Evolutionary conservation across 2,329 filamentous ascomycete genomes (phyloP).

Genomic region (Parastagonospora avenae): DNA sequence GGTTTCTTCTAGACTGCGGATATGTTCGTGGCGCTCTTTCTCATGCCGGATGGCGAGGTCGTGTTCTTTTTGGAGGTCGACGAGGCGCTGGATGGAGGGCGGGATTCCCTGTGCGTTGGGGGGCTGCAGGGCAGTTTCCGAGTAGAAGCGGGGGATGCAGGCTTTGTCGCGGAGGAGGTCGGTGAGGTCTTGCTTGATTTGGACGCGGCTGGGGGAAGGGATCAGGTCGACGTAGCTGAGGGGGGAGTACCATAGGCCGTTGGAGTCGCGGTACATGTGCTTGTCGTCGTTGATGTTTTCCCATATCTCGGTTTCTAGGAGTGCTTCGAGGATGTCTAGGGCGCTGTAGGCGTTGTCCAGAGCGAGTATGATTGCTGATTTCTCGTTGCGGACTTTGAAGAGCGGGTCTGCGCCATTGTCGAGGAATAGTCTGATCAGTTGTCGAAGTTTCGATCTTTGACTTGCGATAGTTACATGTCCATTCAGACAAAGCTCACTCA

Average conservation of each 20-base stretch:
- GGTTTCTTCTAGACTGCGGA: constrained; percentile 34
- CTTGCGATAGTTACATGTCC: constrained; percentile 52
- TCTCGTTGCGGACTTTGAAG: constrained; percentile 60
- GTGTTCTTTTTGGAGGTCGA: constrained; percentile 40
- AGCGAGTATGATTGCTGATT: constrained; percentile 64
- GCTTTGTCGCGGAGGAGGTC: constrained; percentile 42
- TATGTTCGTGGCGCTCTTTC: constrained; percentile 33
- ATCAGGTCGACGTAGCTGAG: constrained; percentile 63
- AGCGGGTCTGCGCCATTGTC: constrained; percentile 62
- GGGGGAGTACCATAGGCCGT: constrained; percentile 65
- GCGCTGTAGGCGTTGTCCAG: constrained; percentile 62
- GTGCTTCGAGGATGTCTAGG: constrained; percentile 59
- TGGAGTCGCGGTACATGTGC: constrained; percentile 50
- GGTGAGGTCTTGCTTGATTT: constrained; percentile 25
- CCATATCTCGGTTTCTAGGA: constrained; percentile 69
- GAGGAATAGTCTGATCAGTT: constrained; percentile 62
- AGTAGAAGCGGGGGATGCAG: constrained; percentile 40
- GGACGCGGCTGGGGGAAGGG: constrained; percentile 22
- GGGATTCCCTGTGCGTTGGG: constrained; percentile 44
- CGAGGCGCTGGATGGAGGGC: constrained; percentile 30
- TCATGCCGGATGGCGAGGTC: constrained; percentile 33
- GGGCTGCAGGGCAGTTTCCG: constrained; percentile 44
- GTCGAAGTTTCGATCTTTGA: constrained; percentile 33
- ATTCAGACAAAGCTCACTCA: constrained; percentile 67
- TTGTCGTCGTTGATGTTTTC: constrained; percentile 66